Percentiles rank a stretch among this genome's conserved stretches.
These are phyloP conservation scores for Evernia prunastri DNA, from an alignment of 495 filamentous ascomycete species.

Conservation along the genomic window DNA sequence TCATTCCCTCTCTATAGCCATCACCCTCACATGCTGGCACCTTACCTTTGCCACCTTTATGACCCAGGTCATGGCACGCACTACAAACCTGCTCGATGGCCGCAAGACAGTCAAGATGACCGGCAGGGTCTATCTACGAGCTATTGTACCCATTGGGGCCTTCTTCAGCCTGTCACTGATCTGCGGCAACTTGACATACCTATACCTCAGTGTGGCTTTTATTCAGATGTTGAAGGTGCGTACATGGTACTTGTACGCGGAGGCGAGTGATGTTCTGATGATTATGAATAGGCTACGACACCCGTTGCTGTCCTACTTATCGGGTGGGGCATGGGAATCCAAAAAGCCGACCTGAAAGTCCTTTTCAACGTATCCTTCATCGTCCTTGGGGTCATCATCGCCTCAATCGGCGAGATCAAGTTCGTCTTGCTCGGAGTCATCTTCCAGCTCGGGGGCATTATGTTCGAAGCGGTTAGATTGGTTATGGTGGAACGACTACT, in stretches of 20 bases:
- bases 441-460: slow-evolving; percentile 61
- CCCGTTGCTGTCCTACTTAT: slow-evolving; percentile 62
- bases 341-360: slow-evolving; percentile 50
- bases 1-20: slow-evolving; percentile 33
- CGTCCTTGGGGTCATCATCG: slow-evolving; percentile 64
- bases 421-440: slow-evolving; percentile 64
- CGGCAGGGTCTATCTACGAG: slow-evolving; percentile 57
- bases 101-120: slow-evolving; percentile 65
- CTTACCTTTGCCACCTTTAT: slow-evolving; percentile 64
- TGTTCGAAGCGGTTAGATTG: slow-evolving; percentile 70
- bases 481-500: slow-evolving; percentile 72
- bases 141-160: slow-evolving; percentile 67
- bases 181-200: slow-evolving; percentile 65
- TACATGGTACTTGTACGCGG: background rate
- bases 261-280: slow-evolving; percentile 4
- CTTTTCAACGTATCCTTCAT: slow-evolving; percentile 68
- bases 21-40: slow-evolving; percentile 73
- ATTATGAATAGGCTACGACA: slow-evolving; percentile 47
- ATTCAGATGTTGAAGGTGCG: slow-evolving; percentile 77
- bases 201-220: slow-evolving; percentile 70
- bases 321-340: slow-evolving; percentile 58
- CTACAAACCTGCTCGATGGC: slow-evolving; percentile 60
- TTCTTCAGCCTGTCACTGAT: slow-evolving; percentile 68
- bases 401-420: slow-evolving; percentile 68
- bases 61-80: slow-evolving; percentile 65